These are phyloP conservation scores for Trichothecium sympodiale DNA, from an alignment of 2,329 filamentous ascomycete genomes.

Conservation along the genomic window DNA sequence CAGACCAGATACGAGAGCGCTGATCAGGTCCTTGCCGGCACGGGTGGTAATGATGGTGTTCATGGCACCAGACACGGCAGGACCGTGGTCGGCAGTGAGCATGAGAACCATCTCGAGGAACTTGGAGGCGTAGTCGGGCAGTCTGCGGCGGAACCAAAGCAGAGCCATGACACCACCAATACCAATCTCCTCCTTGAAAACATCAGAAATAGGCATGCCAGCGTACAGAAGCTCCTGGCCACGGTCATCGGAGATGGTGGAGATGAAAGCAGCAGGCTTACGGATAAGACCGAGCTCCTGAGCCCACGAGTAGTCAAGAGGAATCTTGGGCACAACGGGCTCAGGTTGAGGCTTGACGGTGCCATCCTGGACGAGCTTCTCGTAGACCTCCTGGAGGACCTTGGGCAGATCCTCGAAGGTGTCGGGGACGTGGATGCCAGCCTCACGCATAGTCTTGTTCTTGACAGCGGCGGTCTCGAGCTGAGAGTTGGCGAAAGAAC, in stretches of 20 bases:
- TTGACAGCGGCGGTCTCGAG: slow-evolving; percentile 94
- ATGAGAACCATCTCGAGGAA: slow-evolving; percentile 99
- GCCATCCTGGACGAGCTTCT: slow-evolving; percentile 75
- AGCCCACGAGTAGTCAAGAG: slow-evolving; percentile 98
- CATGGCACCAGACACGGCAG: slow-evolving; percentile 98
- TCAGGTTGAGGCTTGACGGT: slow-evolving; percentile 78
- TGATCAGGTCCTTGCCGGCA: slow-evolving; percentile 98
- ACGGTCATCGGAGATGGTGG: slow-evolving; percentile 99
- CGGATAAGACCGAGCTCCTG: slow-evolving; percentile 98
- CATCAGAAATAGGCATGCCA: slow-evolving; percentile 99
- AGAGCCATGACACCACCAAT: slow-evolving; percentile 99
- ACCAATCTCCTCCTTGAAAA: slow-evolving; percentile 97
- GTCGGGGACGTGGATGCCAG: slow-evolving; percentile 86
- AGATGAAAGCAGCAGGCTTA: slow-evolving; percentile 99
- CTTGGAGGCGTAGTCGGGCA: slow-evolving; percentile 92
- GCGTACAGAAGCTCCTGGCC: slow-evolving; percentile 98
- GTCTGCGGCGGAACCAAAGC: slow-evolving; percentile 97
- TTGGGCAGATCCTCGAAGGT: slow-evolving; percentile 93
- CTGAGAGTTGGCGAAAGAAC: slow-evolving; percentile 97
- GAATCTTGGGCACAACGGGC: slow-evolving; percentile 95
- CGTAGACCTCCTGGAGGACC: slow-evolving; percentile 70
- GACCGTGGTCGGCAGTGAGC: slow-evolving; percentile 98
- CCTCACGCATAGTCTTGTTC: slow-evolving; percentile 95
- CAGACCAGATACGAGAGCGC: slow-evolving; percentile 87
- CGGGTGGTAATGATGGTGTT: slow-evolving; percentile 99